These are phyloP conservation scores for Parathielavia hyrcaniae DNA, from an alignment of 495 filamentous ascomycete species.

Conservation along the genomic window DNA sequence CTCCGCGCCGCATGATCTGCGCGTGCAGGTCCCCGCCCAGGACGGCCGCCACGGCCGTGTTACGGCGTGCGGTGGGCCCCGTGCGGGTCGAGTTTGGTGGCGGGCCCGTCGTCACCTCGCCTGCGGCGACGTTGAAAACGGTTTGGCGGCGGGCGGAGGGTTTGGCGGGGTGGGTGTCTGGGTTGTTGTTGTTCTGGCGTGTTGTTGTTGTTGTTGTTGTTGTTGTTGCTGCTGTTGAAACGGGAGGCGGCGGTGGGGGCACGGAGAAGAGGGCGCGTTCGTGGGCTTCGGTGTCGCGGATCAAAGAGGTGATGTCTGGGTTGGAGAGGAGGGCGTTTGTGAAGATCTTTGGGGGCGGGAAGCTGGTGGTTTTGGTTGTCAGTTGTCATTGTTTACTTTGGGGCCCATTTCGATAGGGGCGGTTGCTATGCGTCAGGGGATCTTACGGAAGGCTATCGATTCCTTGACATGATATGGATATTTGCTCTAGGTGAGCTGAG, in stretches of 20 bases:
- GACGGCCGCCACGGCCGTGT: slow-evolving; percentile 85
- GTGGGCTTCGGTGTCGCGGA: slow-evolving; percentile 91
- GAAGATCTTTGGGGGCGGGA: slow-evolving; percentile 88
- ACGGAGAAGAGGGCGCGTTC: slow-evolving; percentile 93
- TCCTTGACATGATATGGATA: slow-evolving; percentile 70
- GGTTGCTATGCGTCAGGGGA: not conserved
- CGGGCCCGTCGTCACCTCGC: slow-evolving; percentile 49
- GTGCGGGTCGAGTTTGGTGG: slow-evolving; percentile 36
- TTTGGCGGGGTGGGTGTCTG: slow-evolving; percentile 28
- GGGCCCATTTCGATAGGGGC: no score
- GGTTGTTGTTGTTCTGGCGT: slow-evolving; percentile 18
- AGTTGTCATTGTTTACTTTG: slow-evolving; percentile 10
- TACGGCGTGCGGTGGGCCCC: slow-evolving; percentile 46
- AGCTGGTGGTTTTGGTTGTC: slow-evolving; percentile 44
- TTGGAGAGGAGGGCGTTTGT: slow-evolving; percentile 83
- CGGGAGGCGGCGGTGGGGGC: slow-evolving; percentile 54
- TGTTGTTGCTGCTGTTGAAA: slow-evolving; percentile 22
- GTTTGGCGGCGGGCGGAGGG: slow-evolving; percentile 43
- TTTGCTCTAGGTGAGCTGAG: slow-evolving; percentile 83
- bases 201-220: slow-evolving; percentile 23
- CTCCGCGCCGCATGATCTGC: slow-evolving; percentile 59
- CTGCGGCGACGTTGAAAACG: slow-evolving; percentile 50
- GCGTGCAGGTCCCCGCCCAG: slow-evolving; percentile 82
- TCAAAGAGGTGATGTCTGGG: slow-evolving; percentile 88
- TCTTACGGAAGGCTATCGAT: slow-evolving; percentile 79